Percentiles rank a stretch among this genome's conserved stretches.
Conservation (phyloP, 2,329 filamentous ascomycete species). For the Monosporascus sp. region DNA sequence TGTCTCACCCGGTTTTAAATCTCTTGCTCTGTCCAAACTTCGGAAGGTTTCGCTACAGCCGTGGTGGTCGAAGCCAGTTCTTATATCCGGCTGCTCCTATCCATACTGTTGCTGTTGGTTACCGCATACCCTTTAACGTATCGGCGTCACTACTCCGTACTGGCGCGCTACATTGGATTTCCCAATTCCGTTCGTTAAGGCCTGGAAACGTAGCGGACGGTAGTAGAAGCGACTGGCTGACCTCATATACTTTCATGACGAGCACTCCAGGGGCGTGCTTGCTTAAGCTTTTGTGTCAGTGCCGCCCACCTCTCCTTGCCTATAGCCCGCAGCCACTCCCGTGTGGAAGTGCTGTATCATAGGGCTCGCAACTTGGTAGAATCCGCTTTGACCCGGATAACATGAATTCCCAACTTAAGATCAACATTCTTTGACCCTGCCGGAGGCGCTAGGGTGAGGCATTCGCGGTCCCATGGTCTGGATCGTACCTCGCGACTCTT, state of each 20-base stretch:
- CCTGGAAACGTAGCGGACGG: not conserved
- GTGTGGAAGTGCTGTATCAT: not conserved
- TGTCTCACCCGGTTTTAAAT: not conserved
- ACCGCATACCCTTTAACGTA: not conserved
- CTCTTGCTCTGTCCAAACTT: not conserved
- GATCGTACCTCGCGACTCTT: conserved; percentile 5
- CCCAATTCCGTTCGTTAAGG: not conserved
- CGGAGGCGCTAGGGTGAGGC: not conserved
- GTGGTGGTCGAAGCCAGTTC: not conserved
- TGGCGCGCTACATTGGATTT: not conserved
- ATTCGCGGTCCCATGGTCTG: not conserved
- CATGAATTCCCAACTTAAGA: not conserved
- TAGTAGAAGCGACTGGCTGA: not conserved
- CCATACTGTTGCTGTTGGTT: not conserved
- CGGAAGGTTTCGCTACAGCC: not conserved
- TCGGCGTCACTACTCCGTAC: not conserved
- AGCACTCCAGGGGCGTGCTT: not conserved
- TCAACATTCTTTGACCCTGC: not conserved
- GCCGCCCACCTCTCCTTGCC: not conserved
- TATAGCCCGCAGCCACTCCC: not conserved
- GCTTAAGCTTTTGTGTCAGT: not conserved
- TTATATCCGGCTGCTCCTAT: not conserved
- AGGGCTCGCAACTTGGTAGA: not conserved
- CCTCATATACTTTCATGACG: not conserved
- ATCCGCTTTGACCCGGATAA: not conserved